These are phyloP conservation scores for Plectosphaerella cucumerina DNA, from an alignment of 2,329 filamentous ascomycete genomes.

Conservation along the genomic window DNA sequence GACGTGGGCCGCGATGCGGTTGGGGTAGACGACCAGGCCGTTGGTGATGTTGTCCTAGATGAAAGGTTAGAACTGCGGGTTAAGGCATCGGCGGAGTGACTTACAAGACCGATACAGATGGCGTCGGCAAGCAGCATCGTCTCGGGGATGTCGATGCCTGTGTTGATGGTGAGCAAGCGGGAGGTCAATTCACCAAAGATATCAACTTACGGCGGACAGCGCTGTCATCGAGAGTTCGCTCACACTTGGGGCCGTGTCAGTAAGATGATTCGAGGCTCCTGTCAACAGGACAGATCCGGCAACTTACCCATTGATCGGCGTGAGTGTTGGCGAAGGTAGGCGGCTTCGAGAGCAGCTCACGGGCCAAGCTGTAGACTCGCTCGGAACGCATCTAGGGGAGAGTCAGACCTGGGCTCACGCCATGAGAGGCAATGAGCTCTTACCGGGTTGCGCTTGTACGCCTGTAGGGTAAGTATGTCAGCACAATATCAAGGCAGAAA, in stretches of 20 bases:
- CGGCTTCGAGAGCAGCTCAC: constrained; percentile 20
- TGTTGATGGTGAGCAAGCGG: constrained; percentile 30
- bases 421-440: too few species aligned
- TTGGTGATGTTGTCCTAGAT: constrained; percentile 72
- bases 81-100: constrained; percentile 53
- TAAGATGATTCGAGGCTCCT: constrained; percentile 18
- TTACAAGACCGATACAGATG: constrained; percentile 63
- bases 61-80: constrained; percentile 36
- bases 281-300: background rate
- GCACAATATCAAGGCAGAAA: background rate
- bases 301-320: constrained; percentile 21
- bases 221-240: constrained; percentile 73
- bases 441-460: constrained; percentile 32
- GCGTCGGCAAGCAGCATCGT: constrained; percentile 59
- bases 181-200: constrained; percentile 18
- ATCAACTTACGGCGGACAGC: constrained; percentile 53
- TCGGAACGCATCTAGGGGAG: constrained; percentile 38
- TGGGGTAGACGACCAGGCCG: constrained; percentile 75
- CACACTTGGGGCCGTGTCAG: constrained; percentile 36
- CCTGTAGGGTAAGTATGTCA: constrained; percentile 10
- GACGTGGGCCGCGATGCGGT: constrained; percentile 63
- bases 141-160: constrained; percentile 62
- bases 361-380: constrained; percentile 30
- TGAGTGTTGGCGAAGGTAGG: constrained; percentile 22
- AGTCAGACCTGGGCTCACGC: too few species aligned